These are phyloP conservation scores for Tympanopsis confertula DNA, from an alignment of 2,329 filamentous ascomycete species.

Conservation along the genomic window DNA sequence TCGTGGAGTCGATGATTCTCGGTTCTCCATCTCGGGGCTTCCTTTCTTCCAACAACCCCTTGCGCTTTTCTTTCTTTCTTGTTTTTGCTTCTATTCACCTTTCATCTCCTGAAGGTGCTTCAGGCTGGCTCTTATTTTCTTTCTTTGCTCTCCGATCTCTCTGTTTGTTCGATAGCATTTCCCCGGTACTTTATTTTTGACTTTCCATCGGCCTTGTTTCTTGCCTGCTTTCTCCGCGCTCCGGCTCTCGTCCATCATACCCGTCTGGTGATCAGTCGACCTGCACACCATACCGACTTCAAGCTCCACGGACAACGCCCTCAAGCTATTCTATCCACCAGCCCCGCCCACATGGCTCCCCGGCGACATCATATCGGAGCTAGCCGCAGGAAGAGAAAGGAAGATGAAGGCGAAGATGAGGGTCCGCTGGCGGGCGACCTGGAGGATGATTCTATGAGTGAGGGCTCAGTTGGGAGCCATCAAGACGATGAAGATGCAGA, in stretches of 20 bases:
- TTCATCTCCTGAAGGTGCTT: neutral
- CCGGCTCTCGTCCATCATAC: too few species aligned
- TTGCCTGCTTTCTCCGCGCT: too few species aligned
- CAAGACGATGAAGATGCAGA: neutral
- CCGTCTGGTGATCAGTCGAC: too few species aligned
- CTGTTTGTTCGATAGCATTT: neutral
- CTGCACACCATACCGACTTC: too few species aligned
- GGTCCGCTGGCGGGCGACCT: neutral
- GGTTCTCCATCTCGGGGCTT: too few species aligned
- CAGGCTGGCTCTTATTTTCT: neutral
- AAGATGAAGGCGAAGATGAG: constrained; percentile 1
- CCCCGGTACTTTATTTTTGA: neutral
- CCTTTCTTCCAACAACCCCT: neutral
- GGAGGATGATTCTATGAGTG: neutral
- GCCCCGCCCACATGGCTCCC: neutral
- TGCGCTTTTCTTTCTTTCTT: neutral
- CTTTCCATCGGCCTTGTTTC: neutral
- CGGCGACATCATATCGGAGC: neutral
- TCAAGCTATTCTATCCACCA: neutral
- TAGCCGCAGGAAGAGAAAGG: neutral
- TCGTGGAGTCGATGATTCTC: too few species aligned
- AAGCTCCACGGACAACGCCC: too few species aligned
- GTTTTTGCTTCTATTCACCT: neutral
- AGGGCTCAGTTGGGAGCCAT: neutral
- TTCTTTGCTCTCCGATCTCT: neutral